Evolutionary conservation across 345 rosid genomes (phyloP).

Genomic region (Hibiscus trionum): DNA sequence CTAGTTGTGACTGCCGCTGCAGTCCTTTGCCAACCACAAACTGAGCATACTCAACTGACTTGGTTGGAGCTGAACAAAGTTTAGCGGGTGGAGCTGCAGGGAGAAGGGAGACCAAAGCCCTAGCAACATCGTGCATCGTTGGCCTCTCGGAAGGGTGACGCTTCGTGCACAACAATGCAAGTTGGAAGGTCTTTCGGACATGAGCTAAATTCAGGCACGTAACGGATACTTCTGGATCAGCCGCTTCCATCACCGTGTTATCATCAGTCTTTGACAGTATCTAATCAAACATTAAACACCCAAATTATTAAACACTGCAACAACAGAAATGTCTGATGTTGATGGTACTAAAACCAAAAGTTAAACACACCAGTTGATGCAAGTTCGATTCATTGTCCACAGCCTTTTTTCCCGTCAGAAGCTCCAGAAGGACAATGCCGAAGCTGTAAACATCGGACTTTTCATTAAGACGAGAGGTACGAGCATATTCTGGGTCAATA

Average conservation of each 20-base stretch:
- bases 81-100: conserved; percentile 42
- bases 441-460: conserved; percentile 95
- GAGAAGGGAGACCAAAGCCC: conserved; percentile 57
- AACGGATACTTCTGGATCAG: conserved; percentile 78
- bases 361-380: conserved; percentile 73
- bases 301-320: not conserved
- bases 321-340: no score
- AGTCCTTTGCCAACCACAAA: conserved; percentile 38
- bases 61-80: conserved; percentile 19
- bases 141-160: conserved; percentile 68
- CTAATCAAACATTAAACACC: conserved; percentile 23
- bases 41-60: conserved; percentile 38
- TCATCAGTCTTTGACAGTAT: conserved; percentile 66
- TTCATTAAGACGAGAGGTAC: conserved; percentile 73
- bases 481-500: conserved; percentile 95
- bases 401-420: conserved; percentile 90
- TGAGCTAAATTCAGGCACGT: conserved; percentile 63
- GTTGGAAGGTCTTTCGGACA: conserved; percentile 64
- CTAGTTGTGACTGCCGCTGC: conserved; percentile 8
- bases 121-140: conserved; percentile 79
- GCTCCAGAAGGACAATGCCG: conserved; percentile 90
- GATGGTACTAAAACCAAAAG: no score
- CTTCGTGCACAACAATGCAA: conserved; percentile 78
- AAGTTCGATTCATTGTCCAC: conserved; percentile 85
- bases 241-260: conserved; percentile 85